Evolutionary conservation across 1,284 basidiomycete species (phyloP), one percentile per base, ranked within the genome.

Genomic region (Microbotryum scabiosae): DNA sequence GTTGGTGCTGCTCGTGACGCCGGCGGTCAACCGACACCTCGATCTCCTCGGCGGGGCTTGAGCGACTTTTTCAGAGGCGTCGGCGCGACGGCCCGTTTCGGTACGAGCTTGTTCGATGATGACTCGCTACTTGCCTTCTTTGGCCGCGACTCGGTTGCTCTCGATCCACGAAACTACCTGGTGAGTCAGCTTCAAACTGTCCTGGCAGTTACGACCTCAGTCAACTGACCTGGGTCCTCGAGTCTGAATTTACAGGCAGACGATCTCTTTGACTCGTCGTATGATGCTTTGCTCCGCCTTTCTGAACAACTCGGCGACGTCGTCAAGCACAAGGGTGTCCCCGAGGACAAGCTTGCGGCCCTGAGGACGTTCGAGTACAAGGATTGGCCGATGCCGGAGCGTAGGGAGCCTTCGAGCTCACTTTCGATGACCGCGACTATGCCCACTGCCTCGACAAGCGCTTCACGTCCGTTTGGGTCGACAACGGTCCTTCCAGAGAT

Each of bases 201-300:
- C 36, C 10, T 41, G 36, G 36, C 16, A 16, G 16, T 18, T 41
- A 18, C 16, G 4, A 5, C 4, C 36, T 41, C 36, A 16, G 16
- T 41, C 36, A 41, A 41, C 36, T 41, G 16, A 41, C 12, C 16
- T 41, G 14, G 36, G 5, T 41, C 12, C 36, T 12, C 5, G 36
- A 4, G 4, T 12, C 14, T 12, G 3, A 18, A 1, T 7, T 4
- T 3, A 14, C 56, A 67, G 63, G 64, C 62, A 26, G 66, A 68
- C 26, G 61, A 63, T 51, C 57, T 61, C n/a, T 68, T 66, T 51
- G 66, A 68, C 54, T 36, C 50, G 1, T 57, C 54, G 4, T 68
- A 68, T 49, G 66, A 68, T 50, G 59, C 58, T 2, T 59, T 68
- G 18, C 20, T 68, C 18, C 64, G 66, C n/a, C 52, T 68, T 1